Percentiles rank a stretch among this genome's conserved stretches.
phyloP scores from a whole-genome alignment of 202 grass and related monocot genomes.

The Schoenoplectus tabernaemontani region DNA sequence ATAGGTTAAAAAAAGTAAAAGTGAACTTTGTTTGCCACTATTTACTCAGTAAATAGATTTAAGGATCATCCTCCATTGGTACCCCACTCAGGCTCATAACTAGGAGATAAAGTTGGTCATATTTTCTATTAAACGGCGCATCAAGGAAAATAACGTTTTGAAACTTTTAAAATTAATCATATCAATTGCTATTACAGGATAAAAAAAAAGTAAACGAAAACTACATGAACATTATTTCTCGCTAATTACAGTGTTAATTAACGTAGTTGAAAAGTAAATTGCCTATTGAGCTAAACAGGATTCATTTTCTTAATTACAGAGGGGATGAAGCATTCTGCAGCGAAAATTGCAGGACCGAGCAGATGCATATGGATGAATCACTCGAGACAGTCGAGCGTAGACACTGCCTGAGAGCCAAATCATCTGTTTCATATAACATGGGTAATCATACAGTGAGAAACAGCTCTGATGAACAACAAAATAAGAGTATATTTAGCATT shows the following conservation, averaged over 20 bases:
- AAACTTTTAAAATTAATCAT: neutral
- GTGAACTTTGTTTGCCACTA: neutral
- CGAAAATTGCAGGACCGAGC: constrained; percentile 55
- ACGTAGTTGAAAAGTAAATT: neutral
- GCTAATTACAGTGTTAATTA: neutral
- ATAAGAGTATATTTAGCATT: constrained; percentile 5
- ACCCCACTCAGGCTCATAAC: too few species aligned
- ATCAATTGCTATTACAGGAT: neutral
- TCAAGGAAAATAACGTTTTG: neutral
- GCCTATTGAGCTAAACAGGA: neutral
- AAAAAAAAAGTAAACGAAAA: neutral
- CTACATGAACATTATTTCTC: neutral
- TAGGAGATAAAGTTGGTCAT: too few species aligned
- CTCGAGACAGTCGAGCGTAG: constrained; percentile 32
- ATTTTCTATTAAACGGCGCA: too few species aligned
- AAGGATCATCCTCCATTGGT: too few species aligned
- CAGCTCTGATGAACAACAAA: neutral
- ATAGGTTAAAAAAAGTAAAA: neutral
- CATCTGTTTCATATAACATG: neutral
- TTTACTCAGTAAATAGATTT: neutral
- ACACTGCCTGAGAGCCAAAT: constrained; percentile 15
- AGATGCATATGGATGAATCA: constrained; percentile 67
- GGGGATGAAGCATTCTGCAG: constrained; percentile 66
- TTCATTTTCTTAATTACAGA: constrained; percentile 27
- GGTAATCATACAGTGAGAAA: neutral